phyloP scores from a whole-genome alignment of 2,329 filamentous ascomycete species.

The Blastomyces parvus region DNA sequence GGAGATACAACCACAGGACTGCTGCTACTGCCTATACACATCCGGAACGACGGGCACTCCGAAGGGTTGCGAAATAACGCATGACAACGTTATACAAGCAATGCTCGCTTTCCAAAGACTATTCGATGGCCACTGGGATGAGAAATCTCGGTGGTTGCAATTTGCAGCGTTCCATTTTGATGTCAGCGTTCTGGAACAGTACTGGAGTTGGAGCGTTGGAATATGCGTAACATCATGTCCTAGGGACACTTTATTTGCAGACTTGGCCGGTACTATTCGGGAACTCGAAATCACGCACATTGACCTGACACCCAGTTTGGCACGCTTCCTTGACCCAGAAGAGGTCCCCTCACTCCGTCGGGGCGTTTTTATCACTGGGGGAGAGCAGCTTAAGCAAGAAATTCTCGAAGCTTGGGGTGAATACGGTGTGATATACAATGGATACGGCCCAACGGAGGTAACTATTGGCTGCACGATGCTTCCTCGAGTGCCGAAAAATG shows the following conservation, averaged over 20 bases:
- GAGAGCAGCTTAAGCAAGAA: conserved; percentile 78
- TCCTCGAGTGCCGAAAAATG: conserved; percentile 65
- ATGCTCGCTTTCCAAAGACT: conserved; percentile 77
- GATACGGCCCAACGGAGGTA: conserved; percentile 83
- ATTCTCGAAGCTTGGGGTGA: conserved; percentile 80
- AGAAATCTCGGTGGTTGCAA: conserved; percentile 71
- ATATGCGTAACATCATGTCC: conserved; percentile 76
- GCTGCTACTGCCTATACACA: conserved; percentile 78
- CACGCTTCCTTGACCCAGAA: conserved; percentile 64
- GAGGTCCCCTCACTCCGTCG: conserved; percentile 70
- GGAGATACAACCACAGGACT: conserved; percentile 42
- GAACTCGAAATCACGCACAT: conserved; percentile 74
- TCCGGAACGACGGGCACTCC: conserved; percentile 79
- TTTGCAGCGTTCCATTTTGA: conserved; percentile 95
- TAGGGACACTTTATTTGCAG: conserved; percentile 74
- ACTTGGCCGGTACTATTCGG: conserved; percentile 64
- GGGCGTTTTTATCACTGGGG: conserved; percentile 88
- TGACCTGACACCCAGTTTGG: conserved; percentile 81
- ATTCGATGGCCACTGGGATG: conserved; percentile 65
- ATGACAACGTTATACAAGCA: conserved; percentile 80
- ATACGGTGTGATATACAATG: conserved; percentile 75
- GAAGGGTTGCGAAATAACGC: conserved; percentile 80
- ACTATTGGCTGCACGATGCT: conserved; percentile 91
- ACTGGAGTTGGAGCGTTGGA: conserved; percentile 89
- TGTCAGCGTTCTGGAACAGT: conserved; percentile 85